Evolutionary conservation across 441 rosid genomes (phyloP), one percentile per base, ranked within the genome.

Genomic region (Croton setiger): DNA sequence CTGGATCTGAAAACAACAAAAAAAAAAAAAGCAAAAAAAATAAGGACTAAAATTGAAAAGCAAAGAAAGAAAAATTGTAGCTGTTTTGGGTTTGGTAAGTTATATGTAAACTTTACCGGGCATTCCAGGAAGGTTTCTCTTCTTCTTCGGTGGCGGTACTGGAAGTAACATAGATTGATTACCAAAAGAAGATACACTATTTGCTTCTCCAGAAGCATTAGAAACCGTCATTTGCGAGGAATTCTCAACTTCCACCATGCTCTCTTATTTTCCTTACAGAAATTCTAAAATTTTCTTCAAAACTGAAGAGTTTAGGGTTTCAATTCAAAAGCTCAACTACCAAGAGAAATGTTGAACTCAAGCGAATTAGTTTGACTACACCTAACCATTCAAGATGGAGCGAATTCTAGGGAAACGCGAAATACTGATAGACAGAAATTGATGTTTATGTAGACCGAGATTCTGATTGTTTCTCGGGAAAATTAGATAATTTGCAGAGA

Each of bases 121-220:
- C 89, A 83, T 88, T 79, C 94, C 91, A 17, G 91, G 91, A 70
- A 86, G 91, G 59, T 82, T 88, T 52, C 94, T 82, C 78, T 80
- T 88, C 84, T 84, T 88, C 84, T 82, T 88, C 45, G 78, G 70
- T 17, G 81, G 68, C 35, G 71, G 75, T 11, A 56, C 76, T 13
- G 72, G 45, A 55, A 44, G 68, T 20, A 75, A 76, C 60, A 39
- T 64, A 27, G 72, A 58, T 65, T 76, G 81, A 60, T 71, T 59
- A 31, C 64, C 82, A 7, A 76, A 72, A 33, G 76, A 64, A 60
- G 83, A 70, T 2, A 57, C 44, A 27, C 66, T 55, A 7, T 47
- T 69, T 20, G 74, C 79, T 67, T 82, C 87, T 39, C 76, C 85
- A 15, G 81, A 75, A 75, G 81, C 80, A 35, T 79, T 64, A 54